A percentile compares a stretch with the other conserved stretches of the same genome.
Evolutionary conservation across 1,139 yeast species (phyloP).

Genomic region (Saccharomycopsis hybrid): DNA sequence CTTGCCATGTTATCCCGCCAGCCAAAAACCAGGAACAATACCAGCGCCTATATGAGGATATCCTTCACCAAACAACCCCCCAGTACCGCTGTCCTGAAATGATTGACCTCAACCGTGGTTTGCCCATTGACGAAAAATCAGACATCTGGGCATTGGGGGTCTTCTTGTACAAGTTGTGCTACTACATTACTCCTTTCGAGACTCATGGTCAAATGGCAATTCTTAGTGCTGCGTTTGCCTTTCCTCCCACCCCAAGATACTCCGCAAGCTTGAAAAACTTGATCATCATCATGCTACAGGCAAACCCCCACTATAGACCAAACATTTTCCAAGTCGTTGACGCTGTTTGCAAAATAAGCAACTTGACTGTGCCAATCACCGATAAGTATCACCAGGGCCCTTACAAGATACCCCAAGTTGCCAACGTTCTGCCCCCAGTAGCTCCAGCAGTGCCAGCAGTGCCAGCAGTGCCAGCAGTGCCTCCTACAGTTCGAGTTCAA

Average conservation of each 20-base stretch:
- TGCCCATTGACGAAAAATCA: conserved; percentile 67
- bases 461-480: neutral
- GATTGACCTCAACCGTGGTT: conserved; percentile 62
- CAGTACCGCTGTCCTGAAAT: conserved; percentile 81
- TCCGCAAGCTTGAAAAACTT: conserved; percentile 63
- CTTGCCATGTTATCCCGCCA: conserved; percentile 53
- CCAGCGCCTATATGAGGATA: conserved; percentile 54
- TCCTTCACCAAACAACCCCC: conserved; percentile 72
- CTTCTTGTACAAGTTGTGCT: conserved; percentile 67
- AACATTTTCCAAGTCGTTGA: conserved; percentile 76
- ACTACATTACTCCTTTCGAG: conserved; percentile 79
- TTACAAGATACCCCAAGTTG: conserved; percentile 25
- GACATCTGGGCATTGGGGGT: conserved; percentile 86
- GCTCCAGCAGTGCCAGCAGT: too few species aligned
- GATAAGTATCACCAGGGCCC: conserved; percentile 35
- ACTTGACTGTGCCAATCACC: conserved; percentile 45
- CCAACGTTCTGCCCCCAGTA: too few species aligned
- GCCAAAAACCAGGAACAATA: conserved; percentile 62
- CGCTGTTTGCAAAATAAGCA: conserved; percentile 60
- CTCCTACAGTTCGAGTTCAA: neutral
- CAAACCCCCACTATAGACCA: conserved; percentile 77
- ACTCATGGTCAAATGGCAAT: conserved; percentile 67
- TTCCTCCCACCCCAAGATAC: conserved; percentile 48
- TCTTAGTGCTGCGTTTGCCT: conserved; percentile 56
- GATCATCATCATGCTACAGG: conserved; percentile 72